Conservation (phyloP, 1,139 yeast genomes). For the Debaryomyces udenii region DNA sequence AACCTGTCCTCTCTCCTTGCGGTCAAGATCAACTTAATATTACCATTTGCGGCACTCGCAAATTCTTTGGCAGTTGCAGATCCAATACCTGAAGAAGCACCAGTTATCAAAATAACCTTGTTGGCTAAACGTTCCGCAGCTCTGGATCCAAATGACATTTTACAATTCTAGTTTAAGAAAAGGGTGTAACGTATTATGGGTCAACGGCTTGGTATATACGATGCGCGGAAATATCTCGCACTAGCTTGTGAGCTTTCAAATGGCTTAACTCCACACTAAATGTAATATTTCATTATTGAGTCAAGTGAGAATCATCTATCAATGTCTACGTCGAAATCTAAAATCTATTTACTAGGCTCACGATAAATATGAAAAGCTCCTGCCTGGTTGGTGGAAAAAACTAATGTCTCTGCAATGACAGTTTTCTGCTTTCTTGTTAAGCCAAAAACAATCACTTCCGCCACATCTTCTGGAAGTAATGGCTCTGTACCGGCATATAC, state of each 20-base stretch:
- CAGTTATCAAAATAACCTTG: conserved; percentile 38
- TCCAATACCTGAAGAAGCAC: conserved; percentile 58
- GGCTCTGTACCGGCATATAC: conserved; percentile 79
- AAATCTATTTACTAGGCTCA: conserved; percentile 9
- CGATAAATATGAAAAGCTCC: conserved; percentile 60
- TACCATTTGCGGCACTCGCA: conserved; percentile 68
- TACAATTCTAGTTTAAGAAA: no score
- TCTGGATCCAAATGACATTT: conserved; percentile 46
- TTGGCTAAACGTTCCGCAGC: conserved; percentile 50
- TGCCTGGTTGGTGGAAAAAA: conserved; percentile 80
- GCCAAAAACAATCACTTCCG: conserved; percentile 76
- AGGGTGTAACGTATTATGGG: no score
- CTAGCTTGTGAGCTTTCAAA: no score
- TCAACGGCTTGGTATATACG: no score
- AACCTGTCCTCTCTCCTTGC: conserved; percentile 70
- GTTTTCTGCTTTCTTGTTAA: conserved; percentile 72
- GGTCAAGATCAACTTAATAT: conserved; percentile 62
- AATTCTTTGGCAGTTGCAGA: conserved; percentile 76
- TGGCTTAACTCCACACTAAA: no score
- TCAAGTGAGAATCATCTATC: no score
- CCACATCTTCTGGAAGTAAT: conserved; percentile 74
- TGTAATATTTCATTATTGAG: no score
- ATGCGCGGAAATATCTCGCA: no score
- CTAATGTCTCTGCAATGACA: conserved; percentile 76
- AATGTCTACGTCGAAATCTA: no score